Conservation (phyloP, 371 early-diverging fungal genomes). For the Mortierella sp. region DNA sequence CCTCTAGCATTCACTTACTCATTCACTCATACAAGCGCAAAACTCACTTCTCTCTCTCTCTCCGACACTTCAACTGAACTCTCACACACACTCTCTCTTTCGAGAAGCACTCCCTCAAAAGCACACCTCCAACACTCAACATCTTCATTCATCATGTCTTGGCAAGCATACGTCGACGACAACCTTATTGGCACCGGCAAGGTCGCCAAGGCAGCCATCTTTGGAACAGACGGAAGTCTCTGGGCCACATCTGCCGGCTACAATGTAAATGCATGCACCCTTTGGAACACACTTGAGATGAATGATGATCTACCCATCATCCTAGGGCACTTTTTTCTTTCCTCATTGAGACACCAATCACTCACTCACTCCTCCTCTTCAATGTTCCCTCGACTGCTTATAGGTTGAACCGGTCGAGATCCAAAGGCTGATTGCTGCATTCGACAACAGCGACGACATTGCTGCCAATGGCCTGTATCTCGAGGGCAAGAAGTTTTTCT, state of each 20-base stretch:
- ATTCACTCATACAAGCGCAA: not conserved
- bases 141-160: conserved; percentile 68
- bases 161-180: conserved; percentile 89
- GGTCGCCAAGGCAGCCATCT: conserved; percentile 81
- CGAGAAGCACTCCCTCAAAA: not conserved
- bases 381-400: not conserved
- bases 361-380: not conserved
- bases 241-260: conserved; percentile 88
- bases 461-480: conserved; percentile 78
- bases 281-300: not conserved
- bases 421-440: conserved; percentile 71
- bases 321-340: too few species aligned
- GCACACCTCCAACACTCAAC: not conserved
- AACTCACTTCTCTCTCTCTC: not conserved
- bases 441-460: conserved; percentile 69
- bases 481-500: conserved; percentile 80
- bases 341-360: not conserved
- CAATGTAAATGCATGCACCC: conserved; percentile 59
- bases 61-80: not conserved
- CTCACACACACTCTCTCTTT: not conserved
- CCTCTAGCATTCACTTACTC: not conserved
- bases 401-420: conserved; percentile 74
- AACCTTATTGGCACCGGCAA: conserved; percentile 86
- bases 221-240: conserved; percentile 79
- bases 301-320: not conserved